phyloP scores from a whole-genome alignment of 108 stramenopile species.

The Cyclostephanos tholiformis region DNA sequence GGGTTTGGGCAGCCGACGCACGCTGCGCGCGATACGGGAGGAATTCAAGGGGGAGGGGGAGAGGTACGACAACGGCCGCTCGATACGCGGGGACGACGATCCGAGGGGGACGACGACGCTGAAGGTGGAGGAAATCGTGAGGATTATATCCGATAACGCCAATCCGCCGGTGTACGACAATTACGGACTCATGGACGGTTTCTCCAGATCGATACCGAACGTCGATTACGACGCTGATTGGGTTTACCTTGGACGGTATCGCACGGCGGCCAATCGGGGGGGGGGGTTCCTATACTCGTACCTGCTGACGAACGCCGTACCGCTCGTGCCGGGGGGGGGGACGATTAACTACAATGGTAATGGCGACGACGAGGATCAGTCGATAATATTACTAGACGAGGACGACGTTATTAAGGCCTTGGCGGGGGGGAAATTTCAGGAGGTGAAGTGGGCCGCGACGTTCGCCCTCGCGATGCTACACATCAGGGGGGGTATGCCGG shows the following conservation, averaged over 20 bases:
- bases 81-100: background rate
- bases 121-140: background rate
- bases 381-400: slow-evolving; percentile 30
- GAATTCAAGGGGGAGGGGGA: background rate
- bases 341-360: slow-evolving; percentile 24
- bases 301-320: slow-evolving; percentile 59
- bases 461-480: slow-evolving; percentile 58
- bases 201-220: background rate
- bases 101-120: background rate
- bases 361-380: slow-evolving; percentile 59
- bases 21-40: slow-evolving; percentile 11
- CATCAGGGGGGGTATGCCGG: slow-evolving; percentile 32
- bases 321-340: slow-evolving; percentile 41
- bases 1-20: slow-evolving; percentile 43
- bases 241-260: slow-evolving; percentile 58
- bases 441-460: slow-evolving; percentile 75
- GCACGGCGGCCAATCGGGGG: slow-evolving; percentile 68
- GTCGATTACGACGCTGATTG: slow-evolving; percentile 46
- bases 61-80: background rate
- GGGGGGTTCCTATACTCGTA: slow-evolving; percentile 64
- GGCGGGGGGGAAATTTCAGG: slow-evolving; percentile 57
- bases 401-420: slow-evolving; percentile 42
- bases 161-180: slow-evolving; percentile 17
- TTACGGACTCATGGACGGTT: slow-evolving; percentile 4
- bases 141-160: slow-evolving; percentile 5